Conservation (phyloP, 164 flowering plant species). For the Vitis amurensis region DNA sequence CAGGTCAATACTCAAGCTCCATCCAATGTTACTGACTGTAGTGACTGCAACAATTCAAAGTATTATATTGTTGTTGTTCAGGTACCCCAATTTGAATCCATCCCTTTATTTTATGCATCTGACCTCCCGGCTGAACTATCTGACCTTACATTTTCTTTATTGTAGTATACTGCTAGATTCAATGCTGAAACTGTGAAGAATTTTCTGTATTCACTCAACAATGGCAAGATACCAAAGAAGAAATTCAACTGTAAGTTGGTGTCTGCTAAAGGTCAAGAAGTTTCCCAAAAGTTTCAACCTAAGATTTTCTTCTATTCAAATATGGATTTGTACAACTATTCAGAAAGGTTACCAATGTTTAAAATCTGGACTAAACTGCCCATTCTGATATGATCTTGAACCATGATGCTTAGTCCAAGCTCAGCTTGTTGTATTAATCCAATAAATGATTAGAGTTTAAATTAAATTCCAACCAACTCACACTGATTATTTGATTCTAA, state of each 20-base stretch:
- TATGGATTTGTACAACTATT: no score
- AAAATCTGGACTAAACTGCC: no score
- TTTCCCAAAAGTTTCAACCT: background rate
- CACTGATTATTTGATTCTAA: no score
- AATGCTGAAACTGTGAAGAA: slow-evolving; percentile 90
- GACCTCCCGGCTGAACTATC: background rate
- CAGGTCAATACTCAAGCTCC: slow-evolving; percentile 98
- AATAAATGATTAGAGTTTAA: no score
- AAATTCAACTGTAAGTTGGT: slow-evolving; percentile 83
- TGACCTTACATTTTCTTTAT: slow-evolving; percentile 6
- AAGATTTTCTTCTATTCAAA: no score
- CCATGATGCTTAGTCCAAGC: no score
- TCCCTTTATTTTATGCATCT: no score
- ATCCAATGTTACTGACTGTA: slow-evolving; percentile 73
- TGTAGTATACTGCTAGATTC: slow-evolving; percentile 92
- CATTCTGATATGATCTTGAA: no score
- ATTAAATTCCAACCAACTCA: no score
- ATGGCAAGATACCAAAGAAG: slow-evolving; percentile 92
- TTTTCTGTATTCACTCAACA: slow-evolving; percentile 74
- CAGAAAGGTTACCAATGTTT: no score
- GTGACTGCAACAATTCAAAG: slow-evolving; percentile 81
- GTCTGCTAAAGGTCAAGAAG: background rate
- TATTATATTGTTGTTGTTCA: slow-evolving; percentile 95
- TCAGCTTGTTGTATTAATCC: no score
- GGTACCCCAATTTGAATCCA: slow-evolving; percentile 34